Base-by-base conservation (phyloP, 192 early-diverging fungal species). In the Umbelopsis ramanniana region DNA sequence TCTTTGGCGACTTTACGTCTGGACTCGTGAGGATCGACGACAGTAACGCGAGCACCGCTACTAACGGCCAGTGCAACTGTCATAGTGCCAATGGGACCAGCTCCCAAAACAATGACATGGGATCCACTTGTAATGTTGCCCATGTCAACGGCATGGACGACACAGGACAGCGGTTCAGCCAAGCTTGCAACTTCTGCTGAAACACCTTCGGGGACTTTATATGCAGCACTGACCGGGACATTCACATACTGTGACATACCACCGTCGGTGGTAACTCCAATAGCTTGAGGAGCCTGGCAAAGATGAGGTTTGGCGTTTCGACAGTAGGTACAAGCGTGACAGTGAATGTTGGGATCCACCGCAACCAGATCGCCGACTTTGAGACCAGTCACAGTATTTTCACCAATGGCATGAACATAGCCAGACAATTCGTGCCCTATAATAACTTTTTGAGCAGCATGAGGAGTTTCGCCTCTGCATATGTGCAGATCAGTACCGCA, bases 381-480 rank as follows among this genome's bases (percentile, higher is more conserved):
- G 5, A 79, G 74, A 2, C 52, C 12, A 0, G 84, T 77, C 9
- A 12, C 43, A 0, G 78, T 77, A 24, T 77, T 68, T 12, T 71
- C 40, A 48, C 81, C 79, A 52, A 85, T 79, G 23, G 72, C 79
- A 68, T 79, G 74, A n/a, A 85, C 70, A 43, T 78, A 74, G 1
- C 84, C 84, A 26, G 82, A 72, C 57, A 85, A 85, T 79, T 85
- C 84, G 45, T 85, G 84, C 0, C 84, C 84, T 35, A 85, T 81
- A 7, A 81, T 80, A 10, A 81, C 79, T 2, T 81, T 74, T 26
- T 60, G 26, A 35, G 33, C 53, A n/a, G 84, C 84, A 22, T 83
- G 79, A 24, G 84, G 84, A n/a, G 82, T 83, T 70, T 85, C 84
- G 37, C 82, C 84, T 26, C 77, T 74, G 63, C 84, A 83, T 54